Percentiles rank a stretch among this genome's conserved stretches.
Conservation (phyloP, 441 rosid species). For the Aquilaria agallochum region DNA sequence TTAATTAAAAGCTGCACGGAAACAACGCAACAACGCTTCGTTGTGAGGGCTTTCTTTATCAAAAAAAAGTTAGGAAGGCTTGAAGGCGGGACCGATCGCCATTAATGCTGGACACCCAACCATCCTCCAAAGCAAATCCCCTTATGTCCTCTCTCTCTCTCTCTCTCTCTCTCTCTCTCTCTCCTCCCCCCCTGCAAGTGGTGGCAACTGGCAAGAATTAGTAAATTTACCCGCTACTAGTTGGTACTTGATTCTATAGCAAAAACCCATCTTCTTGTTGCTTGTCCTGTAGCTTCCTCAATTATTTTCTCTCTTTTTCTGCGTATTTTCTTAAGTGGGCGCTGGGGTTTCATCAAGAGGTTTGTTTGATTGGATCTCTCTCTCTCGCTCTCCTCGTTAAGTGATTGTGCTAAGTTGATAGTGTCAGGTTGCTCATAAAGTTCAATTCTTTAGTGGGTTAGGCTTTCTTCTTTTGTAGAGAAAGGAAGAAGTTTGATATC, state of each 20-base stretch:
- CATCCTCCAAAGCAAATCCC: constrained; percentile 3
- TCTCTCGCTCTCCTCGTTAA: constrained; percentile 14
- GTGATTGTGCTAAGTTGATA: background rate
- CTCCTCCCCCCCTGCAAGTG: background rate
- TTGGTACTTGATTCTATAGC: constrained; percentile 10
- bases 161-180: constrained; percentile 4
- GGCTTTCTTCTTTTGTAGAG: constrained; percentile 3
- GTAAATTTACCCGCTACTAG: background rate
- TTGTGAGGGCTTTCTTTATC: background rate
- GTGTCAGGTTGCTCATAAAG: background rate
- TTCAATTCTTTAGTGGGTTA: constrained; percentile 5
- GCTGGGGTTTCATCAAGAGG: no score
- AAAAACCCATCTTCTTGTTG: constrained; percentile 1
- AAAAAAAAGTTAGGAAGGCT: constrained; percentile 6
- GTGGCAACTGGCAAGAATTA: background rate
- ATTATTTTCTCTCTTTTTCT: constrained; percentile 19
- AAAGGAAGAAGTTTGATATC: constrained; percentile 10
- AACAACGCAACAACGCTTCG: constrained; percentile 1
- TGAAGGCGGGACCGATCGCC: constrained; percentile 35
- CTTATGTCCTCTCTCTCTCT: background rate
- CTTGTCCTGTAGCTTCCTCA: background rate
- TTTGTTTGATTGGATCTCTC: no score
- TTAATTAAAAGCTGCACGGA: no score
- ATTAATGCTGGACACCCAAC: constrained; percentile 37
- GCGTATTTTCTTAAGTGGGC: background rate